These are phyloP conservation scores for Trametes meyenii DNA, from an alignment of 768 basidiomycete genomes.

Conservation along the genomic window DNA sequence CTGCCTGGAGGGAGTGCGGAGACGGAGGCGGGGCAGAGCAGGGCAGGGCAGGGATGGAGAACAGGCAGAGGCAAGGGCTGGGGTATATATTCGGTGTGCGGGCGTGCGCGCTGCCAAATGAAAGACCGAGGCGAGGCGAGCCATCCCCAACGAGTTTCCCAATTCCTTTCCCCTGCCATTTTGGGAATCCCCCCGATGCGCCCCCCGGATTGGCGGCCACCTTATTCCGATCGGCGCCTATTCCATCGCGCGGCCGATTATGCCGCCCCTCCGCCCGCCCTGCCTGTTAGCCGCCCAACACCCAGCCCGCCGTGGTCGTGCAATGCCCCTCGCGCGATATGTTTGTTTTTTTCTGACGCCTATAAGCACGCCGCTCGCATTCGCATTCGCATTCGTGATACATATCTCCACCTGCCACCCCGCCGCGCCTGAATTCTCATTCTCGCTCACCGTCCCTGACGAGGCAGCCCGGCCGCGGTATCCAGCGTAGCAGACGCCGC, in stretches of 20 bases:
- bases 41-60: neutral
- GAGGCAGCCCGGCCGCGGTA: neutral
- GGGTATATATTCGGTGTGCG: conserved; percentile 15
- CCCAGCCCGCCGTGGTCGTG: neutral
- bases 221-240: neutral
- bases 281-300: neutral
- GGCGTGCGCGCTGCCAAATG: neutral
- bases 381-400: neutral
- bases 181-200: neutral
- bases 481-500: too few species aligned
- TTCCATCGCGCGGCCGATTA: too few species aligned
- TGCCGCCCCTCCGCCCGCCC: neutral
- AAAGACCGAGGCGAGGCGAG: neutral
- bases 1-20: neutral
- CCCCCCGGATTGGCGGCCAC: neutral
- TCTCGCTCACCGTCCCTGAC: neutral
- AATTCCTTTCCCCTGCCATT: neutral
- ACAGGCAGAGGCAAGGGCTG: neutral
- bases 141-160: conserved; percentile 18
- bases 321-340: conserved; percentile 7
- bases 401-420: neutral
- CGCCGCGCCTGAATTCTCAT: neutral
- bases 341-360: conserved; percentile 4
- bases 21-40: neutral
- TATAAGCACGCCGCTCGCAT: neutral